Base-by-base conservation (phyloP, 148 eudicot genomes). In the Rhododendron molle region DNA sequence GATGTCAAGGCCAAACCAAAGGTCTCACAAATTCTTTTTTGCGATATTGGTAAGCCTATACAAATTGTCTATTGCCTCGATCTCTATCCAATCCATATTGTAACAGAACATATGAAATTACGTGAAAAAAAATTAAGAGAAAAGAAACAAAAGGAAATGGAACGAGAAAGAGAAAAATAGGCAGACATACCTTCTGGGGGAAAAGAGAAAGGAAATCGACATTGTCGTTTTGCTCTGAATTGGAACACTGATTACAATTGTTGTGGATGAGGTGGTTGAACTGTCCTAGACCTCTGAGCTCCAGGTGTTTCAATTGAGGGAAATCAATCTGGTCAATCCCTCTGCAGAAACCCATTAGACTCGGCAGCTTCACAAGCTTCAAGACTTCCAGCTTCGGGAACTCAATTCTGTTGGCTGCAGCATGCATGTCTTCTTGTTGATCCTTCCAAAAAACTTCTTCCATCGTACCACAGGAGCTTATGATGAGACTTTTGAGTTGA, bases 291-390 rank as follows among this genome's bases (percentile, higher is more conserved):
- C 5, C 16, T 7, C 2, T 0, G 3, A 83, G 36, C 1, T 0
- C 0, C n/a, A 69, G 26, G 1, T 0, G 1, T 16, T 46, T 16
- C 26, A 69, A 7, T 16, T 46, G 58, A 44, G 60, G 60, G 7
- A 83, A 83, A 20, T 83, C 85, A 10, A 69, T 43, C 18, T 67
- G 38, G 21, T 83, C 14, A 49, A 71, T 46, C 26, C 78, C 78
- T 83, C 28, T 69, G 11, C 85, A 83, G 3, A 83, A 83, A 34
- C 60, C 16, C 15, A 30, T 8, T 4, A 83, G 85, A 7, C 43
- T 83, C 0, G 60, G 44, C 14, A 83, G 43, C 0, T 20, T 23
- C 4, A 0, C 0, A 46, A 83, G 50, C 16, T 0, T 0, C 74
- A 83, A 18, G 7, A 0, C 1, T 16, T 69, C 14, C 49, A 83